Evolutionary conservation across 2,329 filamentous ascomycete species (phyloP).

Genomic region (Neocatenulostroma microsporum): DNA sequence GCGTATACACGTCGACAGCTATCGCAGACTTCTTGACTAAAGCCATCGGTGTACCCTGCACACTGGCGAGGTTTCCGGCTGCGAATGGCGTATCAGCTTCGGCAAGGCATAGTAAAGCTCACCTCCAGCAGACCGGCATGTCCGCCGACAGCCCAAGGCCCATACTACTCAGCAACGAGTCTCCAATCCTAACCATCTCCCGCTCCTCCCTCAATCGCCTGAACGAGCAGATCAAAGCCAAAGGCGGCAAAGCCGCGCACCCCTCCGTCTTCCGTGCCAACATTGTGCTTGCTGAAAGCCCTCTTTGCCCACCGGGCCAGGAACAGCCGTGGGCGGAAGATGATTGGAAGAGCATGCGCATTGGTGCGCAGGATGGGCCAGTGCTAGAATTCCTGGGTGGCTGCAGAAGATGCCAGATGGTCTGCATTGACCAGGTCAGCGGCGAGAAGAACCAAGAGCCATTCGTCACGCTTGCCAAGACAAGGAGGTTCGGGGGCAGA

Average conservation of each 20-base stretch:
- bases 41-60: slow-evolving; percentile 69
- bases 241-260: slow-evolving; percentile 57
- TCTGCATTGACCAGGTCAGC: slow-evolving; percentile 83
- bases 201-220: slow-evolving; percentile 69
- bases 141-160: slow-evolving; percentile 35
- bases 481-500: slow-evolving; percentile 71
- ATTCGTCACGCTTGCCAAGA: slow-evolving; percentile 81
- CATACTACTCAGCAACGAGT: slow-evolving; percentile 85
- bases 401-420: slow-evolving; percentile 90
- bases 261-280: slow-evolving; percentile 82
- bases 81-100: slow-evolving; percentile 46
- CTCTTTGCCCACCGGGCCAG: slow-evolving; percentile 33
- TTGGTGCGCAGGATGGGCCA: slow-evolving; percentile 47
- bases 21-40: slow-evolving; percentile 72
- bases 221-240: slow-evolving; percentile 61
- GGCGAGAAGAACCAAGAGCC: slow-evolving; percentile 74
- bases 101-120: slow-evolving; percentile 63
- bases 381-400: slow-evolving; percentile 67
- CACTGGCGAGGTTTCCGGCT: slow-evolving; percentile 74
- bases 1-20: slow-evolving; percentile 57
- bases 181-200: slow-evolving; percentile 79
- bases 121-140: slow-evolving; percentile 42
- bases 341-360: slow-evolving; percentile 59
- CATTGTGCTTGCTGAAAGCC: slow-evolving; percentile 59
- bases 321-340: slow-evolving; percentile 71